phyloP scores from a whole-genome alignment of 768 basidiomycete species.

The Lentinula lateritia region DNA sequence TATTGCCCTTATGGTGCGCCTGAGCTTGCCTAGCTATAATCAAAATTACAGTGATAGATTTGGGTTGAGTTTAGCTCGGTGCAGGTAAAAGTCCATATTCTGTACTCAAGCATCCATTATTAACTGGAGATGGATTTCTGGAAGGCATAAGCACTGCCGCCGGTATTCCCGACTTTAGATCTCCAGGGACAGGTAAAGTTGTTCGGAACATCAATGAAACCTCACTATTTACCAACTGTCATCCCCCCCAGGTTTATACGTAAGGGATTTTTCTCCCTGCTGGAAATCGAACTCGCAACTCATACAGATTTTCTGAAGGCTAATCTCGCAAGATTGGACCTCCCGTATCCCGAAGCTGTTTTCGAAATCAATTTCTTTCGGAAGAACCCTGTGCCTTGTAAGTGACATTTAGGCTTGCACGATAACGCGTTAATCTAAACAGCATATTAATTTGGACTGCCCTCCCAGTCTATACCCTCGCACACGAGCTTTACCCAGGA shows the following conservation, averaged over 20 bases:
- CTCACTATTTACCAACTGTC: too few relatives aligned
- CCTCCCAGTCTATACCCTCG: slow-evolving; percentile 75
- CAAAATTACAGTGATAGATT: background rate
- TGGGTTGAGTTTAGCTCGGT: slow-evolving; percentile 41
- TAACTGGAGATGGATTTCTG: background rate
- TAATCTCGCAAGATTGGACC: slow-evolving; percentile 68
- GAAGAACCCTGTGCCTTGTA: slow-evolving; percentile 74
- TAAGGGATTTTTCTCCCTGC: slow-evolving; percentile 24
- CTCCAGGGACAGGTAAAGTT: slow-evolving; percentile 69
- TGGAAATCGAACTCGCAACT: slow-evolving; percentile 28
- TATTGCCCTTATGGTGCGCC: slow-evolving; percentile 67
- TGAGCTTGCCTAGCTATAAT: slow-evolving; percentile 1
- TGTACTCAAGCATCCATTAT: background rate
- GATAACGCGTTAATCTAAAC: background rate
- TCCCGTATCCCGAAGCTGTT: slow-evolving; percentile 93
- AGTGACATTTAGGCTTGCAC: slow-evolving; percentile 15
- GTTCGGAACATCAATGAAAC: background rate
- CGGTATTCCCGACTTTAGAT: slow-evolving; percentile 88
- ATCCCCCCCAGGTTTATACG: background rate
- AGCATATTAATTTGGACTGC: too few relatives aligned
- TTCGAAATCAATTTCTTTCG: slow-evolving; percentile 90
- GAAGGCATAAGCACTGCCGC: slow-evolving; percentile 73
- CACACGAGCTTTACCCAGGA: slow-evolving; percentile 90
- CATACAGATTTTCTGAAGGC: slow-evolving; percentile 36
- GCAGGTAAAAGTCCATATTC: slow-evolving; percentile 42